These are phyloP conservation scores for Malbranchea cinnamomea DNA, from an alignment of 2,329 filamentous ascomycete species.

Conservation along the genomic window DNA sequence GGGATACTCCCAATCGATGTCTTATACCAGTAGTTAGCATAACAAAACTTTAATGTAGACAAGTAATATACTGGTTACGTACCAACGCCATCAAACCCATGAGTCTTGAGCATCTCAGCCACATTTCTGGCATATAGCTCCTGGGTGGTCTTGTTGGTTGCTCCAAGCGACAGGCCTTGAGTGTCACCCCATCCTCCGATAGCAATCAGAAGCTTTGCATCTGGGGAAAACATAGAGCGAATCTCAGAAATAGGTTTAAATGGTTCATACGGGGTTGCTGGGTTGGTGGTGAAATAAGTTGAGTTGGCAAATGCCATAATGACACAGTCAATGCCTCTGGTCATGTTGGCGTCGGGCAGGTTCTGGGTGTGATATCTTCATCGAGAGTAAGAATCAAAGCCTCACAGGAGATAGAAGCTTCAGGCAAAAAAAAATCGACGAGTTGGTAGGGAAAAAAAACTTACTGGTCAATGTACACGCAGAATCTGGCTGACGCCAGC, in stretches of 20 bases:
- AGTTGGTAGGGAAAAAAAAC: conserved; percentile 8
- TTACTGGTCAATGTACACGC: conserved; percentile 36
- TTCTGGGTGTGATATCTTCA: conserved; percentile 28
- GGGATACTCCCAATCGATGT: conserved; percentile 53
- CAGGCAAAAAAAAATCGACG: background rate
- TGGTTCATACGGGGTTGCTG: conserved; percentile 32
- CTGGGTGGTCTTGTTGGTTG: conserved; percentile 37
- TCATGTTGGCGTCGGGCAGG: conserved; percentile 21
- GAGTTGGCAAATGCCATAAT: conserved; percentile 41
- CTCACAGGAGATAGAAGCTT: background rate
- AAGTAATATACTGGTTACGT: conserved; percentile 16
- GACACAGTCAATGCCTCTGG: conserved; percentile 37
- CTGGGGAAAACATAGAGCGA: conserved; percentile 1
- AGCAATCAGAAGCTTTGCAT: conserved; percentile 30
- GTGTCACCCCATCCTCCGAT: conserved; percentile 57
- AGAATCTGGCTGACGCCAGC: conserved; percentile 19
- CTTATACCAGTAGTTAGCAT: conserved; percentile 15
- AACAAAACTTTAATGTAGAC: background rate
- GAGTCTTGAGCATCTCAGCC: conserved; percentile 43
- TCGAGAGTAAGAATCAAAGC: background rate
- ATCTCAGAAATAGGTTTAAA: conserved; percentile 34
- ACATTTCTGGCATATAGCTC: conserved; percentile 50
- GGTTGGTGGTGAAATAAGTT: conserved; percentile 33
- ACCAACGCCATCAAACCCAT: conserved; percentile 52
- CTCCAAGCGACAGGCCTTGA: conserved; percentile 41